Conservation (phyloP, 1,139 yeast species). For the Taphrina flavorubra region DNA sequence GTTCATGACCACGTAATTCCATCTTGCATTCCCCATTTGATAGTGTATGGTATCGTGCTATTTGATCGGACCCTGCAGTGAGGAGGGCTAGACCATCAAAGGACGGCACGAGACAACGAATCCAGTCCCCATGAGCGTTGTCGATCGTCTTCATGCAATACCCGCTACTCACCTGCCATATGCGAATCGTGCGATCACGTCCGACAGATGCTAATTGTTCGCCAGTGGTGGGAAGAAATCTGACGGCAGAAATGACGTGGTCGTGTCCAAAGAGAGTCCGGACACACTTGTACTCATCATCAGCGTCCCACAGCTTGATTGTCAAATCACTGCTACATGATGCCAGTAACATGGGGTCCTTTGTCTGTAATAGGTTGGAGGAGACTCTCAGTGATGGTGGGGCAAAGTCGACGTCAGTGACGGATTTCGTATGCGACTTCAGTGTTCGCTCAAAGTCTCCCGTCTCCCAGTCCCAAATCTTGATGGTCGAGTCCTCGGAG, state of each 20-base stretch:
- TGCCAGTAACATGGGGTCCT: slow-evolving; percentile 51
- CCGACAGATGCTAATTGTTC: slow-evolving; percentile 69
- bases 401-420: slow-evolving; percentile 65
- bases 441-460: slow-evolving; percentile 72
- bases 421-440: slow-evolving; percentile 76
- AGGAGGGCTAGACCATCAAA: slow-evolving; percentile 49
- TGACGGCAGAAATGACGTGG: slow-evolving; percentile 75
- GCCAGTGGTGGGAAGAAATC: slow-evolving; percentile 58
- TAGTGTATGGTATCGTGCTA: slow-evolving; percentile 68
- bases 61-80: slow-evolving; percentile 83
- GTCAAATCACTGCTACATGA: slow-evolving; percentile 77
- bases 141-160: slow-evolving; percentile 66
- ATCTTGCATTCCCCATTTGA: slow-evolving; percentile 73
- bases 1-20: slow-evolving; percentile 69
- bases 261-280: slow-evolving; percentile 86
- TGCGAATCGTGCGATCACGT: slow-evolving; percentile 71
- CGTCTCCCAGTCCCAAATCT: slow-evolving; percentile 75
- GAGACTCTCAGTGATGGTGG: slow-evolving; percentile 9
- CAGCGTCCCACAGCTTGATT: slow-evolving; percentile 72
- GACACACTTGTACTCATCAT: slow-evolving; percentile 60
- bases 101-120: slow-evolving; percentile 65
- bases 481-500: slow-evolving; percentile 73
- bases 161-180: slow-evolving; percentile 80
- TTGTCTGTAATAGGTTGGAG: slow-evolving; percentile 45
- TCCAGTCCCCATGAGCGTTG: slow-evolving; percentile 89